These are phyloP conservation scores for Detonula confervacea DNA, from an alignment of 352 stramenopile species.

Conservation along the genomic window DNA sequence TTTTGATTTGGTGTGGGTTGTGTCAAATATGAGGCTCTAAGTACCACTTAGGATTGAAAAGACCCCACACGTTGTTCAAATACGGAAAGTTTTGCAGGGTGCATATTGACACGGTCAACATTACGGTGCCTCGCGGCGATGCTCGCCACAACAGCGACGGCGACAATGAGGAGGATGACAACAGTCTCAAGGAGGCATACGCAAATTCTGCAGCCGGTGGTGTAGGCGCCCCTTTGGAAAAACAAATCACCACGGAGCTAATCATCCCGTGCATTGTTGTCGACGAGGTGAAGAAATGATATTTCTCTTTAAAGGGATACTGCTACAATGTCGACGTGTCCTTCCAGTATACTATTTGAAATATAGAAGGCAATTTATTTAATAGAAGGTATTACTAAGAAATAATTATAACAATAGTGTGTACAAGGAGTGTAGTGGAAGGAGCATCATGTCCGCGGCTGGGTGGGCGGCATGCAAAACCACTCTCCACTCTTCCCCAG, in stretches of 20 bases:
- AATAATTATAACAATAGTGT: too few species aligned
- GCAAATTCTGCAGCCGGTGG: constrained; percentile 34
- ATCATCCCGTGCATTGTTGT: constrained; percentile 77
- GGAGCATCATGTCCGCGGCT: too few species aligned
- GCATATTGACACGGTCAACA: constrained; percentile 53
- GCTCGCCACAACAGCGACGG: constrained; percentile 15
- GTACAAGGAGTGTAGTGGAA: too few species aligned
- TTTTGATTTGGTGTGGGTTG: too few species aligned
- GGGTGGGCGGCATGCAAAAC: too few species aligned
- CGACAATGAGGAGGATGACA: constrained; percentile 24
- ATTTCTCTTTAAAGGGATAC: constrained; percentile 64
- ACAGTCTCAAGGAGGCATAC: constrained; percentile 56
- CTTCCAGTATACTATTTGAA: too few species aligned
- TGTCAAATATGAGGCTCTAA: too few species aligned
- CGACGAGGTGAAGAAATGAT: constrained; percentile 69
- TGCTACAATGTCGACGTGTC: constrained; percentile 76
- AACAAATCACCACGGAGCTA: constrained; percentile 56
- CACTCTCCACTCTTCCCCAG: too few species aligned
- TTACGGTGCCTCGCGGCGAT: constrained; percentile 33
- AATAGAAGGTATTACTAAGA: too few species aligned
- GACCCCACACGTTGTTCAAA: constrained; percentile 75
- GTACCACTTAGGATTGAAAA: too few species aligned
- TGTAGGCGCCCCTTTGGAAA: background rate
- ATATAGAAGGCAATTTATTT: too few species aligned
- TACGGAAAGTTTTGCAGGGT: constrained; percentile 64